phyloP scores from a whole-genome alignment of 75 land plant species.

The Pinus albicaulis region DNA sequence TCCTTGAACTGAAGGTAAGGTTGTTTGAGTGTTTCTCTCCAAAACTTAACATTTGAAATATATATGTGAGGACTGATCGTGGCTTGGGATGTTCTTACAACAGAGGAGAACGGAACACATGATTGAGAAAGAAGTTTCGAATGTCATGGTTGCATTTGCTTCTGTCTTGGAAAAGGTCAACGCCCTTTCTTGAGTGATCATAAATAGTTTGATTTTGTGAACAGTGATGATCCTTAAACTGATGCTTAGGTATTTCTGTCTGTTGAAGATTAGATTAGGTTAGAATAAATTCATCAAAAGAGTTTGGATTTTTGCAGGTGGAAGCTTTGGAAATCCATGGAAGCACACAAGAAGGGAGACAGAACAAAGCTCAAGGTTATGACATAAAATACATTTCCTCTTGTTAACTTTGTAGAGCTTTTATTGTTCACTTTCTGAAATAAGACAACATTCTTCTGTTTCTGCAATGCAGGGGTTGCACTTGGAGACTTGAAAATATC shows the following conservation, averaged over 20 bases:
- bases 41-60: background rate
- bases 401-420: background rate
- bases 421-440: background rate
- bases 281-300: background rate
- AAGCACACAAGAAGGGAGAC: background rate
- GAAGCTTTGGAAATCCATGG: slow-evolving; percentile 1
- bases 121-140: slow-evolving; percentile 23
- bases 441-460: background rate
- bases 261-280: background rate
- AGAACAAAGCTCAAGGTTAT: slow-evolving; percentile 7
- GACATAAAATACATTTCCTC: background rate
- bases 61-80: background rate
- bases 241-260: background rate
- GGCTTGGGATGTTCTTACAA: slow-evolving; percentile 2
- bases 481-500: slow-evolving; percentile 13
- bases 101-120: slow-evolving; percentile 12
- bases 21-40: background rate
- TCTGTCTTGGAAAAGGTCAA: slow-evolving; percentile 23
- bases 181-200: background rate
- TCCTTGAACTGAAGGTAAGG: slow-evolving; percentile 29
- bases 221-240: background rate
- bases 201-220: slow-evolving; percentile 1
- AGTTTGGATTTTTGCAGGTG: background rate
- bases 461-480: background rate
- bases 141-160: slow-evolving; percentile 29